These are phyloP conservation scores for Penicillium palitans DNA, from an alignment of 2,329 filamentous ascomycete species.

Conservation along the genomic window DNA sequence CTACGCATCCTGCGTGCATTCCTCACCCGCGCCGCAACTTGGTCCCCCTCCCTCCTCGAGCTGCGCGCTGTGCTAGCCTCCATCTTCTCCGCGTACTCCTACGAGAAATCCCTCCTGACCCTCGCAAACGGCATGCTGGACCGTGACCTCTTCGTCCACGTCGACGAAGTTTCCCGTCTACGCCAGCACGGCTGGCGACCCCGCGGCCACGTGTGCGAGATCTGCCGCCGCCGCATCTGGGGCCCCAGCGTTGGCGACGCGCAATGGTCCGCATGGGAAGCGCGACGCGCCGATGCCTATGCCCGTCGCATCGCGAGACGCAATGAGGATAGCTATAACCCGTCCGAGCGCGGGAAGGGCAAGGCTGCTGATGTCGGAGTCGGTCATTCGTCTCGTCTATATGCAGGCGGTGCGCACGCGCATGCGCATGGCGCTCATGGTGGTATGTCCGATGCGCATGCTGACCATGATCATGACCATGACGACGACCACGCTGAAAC, in stretches of 20 bases:
- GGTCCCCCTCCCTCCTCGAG: constrained; percentile 83
- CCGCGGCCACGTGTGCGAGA: constrained; percentile 81
- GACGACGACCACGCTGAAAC: neutral
- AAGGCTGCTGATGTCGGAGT: constrained; percentile 37
- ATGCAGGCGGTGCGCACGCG: constrained; percentile 14
- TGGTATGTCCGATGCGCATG: neutral
- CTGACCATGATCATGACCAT: constrained; percentile 1
- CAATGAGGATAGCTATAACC: constrained; percentile 32
- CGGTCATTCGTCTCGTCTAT: constrained; percentile 18
- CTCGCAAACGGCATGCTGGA: constrained; percentile 86
- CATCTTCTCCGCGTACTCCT: constrained; percentile 93
- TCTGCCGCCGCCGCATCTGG: constrained; percentile 80
- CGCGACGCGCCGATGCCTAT: constrained; percentile 46
- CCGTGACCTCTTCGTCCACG: constrained; percentile 81
- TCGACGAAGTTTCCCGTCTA: constrained; percentile 70
- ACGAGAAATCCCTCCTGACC: constrained; percentile 84
- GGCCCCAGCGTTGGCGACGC: constrained; percentile 77
- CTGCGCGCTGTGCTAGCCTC: constrained; percentile 80
- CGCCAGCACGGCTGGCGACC: constrained; percentile 88
- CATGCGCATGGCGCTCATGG: neutral
- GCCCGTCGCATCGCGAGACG: constrained; percentile 33
- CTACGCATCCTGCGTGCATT: constrained; percentile 87
- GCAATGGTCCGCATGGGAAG: constrained; percentile 81
- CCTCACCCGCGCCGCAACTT: constrained; percentile 74
- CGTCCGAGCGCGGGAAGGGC: constrained; percentile 39